Evolutionary conservation across 495 filamentous ascomycete genomes (phyloP).

Genomic region (Talaromyces adpressus): DNA sequence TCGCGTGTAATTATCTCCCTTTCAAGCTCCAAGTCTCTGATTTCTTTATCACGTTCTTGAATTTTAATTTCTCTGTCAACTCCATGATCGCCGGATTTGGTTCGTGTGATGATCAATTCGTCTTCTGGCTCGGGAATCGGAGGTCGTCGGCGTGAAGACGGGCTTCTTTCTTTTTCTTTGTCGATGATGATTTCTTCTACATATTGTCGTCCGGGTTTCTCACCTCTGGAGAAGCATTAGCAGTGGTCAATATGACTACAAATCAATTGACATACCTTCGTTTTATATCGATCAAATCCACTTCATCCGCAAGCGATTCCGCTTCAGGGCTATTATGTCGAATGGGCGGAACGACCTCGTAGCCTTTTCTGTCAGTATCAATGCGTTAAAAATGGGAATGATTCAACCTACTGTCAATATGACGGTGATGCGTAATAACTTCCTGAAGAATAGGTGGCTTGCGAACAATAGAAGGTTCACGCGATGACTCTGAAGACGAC

Average conservation of each 20-base stretch:
- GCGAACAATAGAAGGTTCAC: slow-evolving; percentile 49
- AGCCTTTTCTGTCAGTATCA: slow-evolving; percentile 17
- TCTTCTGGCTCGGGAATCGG: not conserved
- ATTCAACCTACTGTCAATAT: slow-evolving; percentile 62
- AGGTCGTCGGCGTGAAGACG: not conserved
- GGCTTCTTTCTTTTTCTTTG: slow-evolving; percentile 19
- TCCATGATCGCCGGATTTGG: slow-evolving; percentile 7
- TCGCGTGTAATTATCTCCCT: slow-evolving; percentile 3
- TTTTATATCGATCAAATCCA: slow-evolving; percentile 47
- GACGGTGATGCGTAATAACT: slow-evolving; percentile 76
- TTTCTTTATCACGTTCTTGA: slow-evolving; percentile 8
- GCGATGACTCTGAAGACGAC: slow-evolving; percentile 21
- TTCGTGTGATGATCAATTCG: slow-evolving; percentile 7
- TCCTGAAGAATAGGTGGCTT: slow-evolving; percentile 71
- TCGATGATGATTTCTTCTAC: slow-evolving; percentile 58
- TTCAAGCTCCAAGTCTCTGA: not conserved
- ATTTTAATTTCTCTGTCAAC: not conserved
- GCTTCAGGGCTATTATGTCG: slow-evolving; percentile 29
- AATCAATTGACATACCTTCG: slow-evolving; percentile 36
- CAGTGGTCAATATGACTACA: no score
- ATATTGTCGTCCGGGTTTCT: slow-evolving; percentile 25
- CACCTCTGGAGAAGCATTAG: slow-evolving; percentile 8
- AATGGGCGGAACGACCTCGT: slow-evolving; percentile 21
- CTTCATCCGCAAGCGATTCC: slow-evolving; percentile 19
- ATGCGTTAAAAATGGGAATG: not conserved